These are phyloP conservation scores for Fusarium sp. DNA, from an alignment of 2,329 filamentous ascomycete species.

Conservation along the genomic window DNA sequence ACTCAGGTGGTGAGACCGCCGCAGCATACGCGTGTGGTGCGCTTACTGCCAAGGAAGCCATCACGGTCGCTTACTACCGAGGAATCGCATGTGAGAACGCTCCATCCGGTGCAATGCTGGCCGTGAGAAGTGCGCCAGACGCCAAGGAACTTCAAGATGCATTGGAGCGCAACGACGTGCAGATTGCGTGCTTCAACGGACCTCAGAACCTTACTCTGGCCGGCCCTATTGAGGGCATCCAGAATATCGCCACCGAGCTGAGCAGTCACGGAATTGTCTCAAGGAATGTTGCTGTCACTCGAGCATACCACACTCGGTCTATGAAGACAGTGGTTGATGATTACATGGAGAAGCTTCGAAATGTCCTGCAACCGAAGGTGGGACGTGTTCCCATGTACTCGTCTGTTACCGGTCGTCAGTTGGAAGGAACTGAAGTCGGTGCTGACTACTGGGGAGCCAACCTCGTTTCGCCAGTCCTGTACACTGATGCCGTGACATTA, in stretches of 20 bases:
- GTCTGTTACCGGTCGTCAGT: constrained; percentile 31
- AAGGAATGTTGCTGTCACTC: constrained; percentile 38
- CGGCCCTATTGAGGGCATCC: constrained; percentile 33
- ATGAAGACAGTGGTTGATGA: constrained; percentile 40
- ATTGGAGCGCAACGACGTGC: constrained; percentile 34
- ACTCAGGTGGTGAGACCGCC: constrained; percentile 41
- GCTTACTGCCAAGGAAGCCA: constrained; percentile 39
- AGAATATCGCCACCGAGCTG: constrained; percentile 34
- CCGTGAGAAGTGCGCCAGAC: constrained; percentile 32
- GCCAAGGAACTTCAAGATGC: constrained; percentile 35
- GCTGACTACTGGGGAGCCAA: constrained; percentile 42
- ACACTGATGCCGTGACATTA: constrained; percentile 41
- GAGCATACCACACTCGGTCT: constrained; percentile 37
- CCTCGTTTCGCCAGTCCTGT: constrained; percentile 42
- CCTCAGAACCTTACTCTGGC: constrained; percentile 42
- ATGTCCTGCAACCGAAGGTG: constrained; percentile 27
- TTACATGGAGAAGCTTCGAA: constrained; percentile 32
- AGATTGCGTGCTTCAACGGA: constrained; percentile 43
- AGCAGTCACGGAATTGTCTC: constrained; percentile 29
- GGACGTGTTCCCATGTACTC: constrained; percentile 39
- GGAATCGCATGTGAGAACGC: constrained; percentile 41
- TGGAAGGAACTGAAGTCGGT: constrained; percentile 38
- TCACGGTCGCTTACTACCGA: constrained; percentile 39
- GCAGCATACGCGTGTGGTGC: constrained; percentile 42
- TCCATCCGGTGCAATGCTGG: constrained; percentile 35